A percentile compares a stretch with the other conserved stretches of the same genome.
Conservation (phyloP, 306 rosid species). For the Medicago lupulina region DNA sequence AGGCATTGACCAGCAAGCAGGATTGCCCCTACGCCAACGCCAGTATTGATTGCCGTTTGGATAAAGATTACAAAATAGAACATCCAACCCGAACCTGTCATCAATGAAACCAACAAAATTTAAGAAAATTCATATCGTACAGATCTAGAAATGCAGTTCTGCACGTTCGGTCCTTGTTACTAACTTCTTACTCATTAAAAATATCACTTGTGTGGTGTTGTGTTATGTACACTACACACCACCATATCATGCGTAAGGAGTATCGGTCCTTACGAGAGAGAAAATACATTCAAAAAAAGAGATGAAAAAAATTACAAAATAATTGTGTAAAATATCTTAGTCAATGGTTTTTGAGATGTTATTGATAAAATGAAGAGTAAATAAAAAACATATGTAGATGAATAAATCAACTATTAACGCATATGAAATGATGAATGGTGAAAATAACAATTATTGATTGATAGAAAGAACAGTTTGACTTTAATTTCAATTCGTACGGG, state of each 20-base stretch:
- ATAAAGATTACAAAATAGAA: constrained; percentile 87
- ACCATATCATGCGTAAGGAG: no score
- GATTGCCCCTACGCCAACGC: constrained; percentile 88
- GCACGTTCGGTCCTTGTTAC: not conserved
- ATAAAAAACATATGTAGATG: no score
- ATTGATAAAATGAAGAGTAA: no score
- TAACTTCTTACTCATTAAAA: not conserved
- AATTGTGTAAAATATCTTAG: no score
- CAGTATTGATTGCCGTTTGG: constrained; percentile 90
- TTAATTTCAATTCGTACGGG: not conserved
- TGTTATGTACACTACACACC: no score
- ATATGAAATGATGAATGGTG: no score
- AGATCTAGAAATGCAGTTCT: not conserved
- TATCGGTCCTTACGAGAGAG: no score
- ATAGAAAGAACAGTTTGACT: not conserved
- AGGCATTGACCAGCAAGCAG: constrained; percentile 80
- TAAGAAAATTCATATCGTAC: not conserved
- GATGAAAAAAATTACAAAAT: no score
- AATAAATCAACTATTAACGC: no score
- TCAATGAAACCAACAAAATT: not conserved
- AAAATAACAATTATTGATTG: not conserved
- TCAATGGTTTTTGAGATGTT: no score
- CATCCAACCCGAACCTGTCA: constrained; percentile 91
- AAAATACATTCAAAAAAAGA: no score
- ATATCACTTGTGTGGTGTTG: no score